phyloP scores from a whole-genome alignment of 139 green algal genomes.

The Closterium sp. region DNA sequence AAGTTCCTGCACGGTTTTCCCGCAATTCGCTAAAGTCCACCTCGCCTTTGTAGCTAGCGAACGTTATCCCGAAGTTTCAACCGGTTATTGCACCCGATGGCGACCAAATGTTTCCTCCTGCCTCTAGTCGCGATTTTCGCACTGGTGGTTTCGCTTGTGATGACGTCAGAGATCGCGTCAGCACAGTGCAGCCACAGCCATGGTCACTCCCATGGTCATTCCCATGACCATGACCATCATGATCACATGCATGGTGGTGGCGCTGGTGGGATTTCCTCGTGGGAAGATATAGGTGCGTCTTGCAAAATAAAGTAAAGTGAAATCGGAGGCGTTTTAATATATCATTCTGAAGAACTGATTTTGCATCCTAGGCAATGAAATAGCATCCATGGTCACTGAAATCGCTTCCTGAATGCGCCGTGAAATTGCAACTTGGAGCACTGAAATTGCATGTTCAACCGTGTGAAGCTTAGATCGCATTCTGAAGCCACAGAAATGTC shows the following conservation, averaged over 20 bases:
- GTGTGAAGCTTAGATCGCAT: background rate
- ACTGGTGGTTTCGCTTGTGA: background rate
- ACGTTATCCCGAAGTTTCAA: background rate
- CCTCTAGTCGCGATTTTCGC: background rate
- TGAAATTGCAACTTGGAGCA: background rate
- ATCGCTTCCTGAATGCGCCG: background rate
- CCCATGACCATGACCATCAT: background rate
- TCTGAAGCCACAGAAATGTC: background rate
- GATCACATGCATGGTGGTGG: background rate
- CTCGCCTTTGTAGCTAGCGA: too few species aligned
- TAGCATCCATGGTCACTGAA: background rate
- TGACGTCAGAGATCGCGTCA: background rate
- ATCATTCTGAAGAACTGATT: too few species aligned
- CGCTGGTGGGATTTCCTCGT: background rate
- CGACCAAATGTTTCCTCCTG: background rate
- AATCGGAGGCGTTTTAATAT: too few species aligned
- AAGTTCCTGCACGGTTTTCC: too few species aligned
- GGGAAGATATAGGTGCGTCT: background rate
- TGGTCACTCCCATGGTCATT: background rate
- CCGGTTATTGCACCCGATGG: background rate
- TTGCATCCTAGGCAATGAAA: too few species aligned
- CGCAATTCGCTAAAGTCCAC: background rate
- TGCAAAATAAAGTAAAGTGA: too few species aligned
- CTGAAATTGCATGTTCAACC: background rate
- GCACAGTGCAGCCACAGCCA: background rate